phyloP scores from a whole-genome alignment of 768 basidiomycete genomes.

The Pisolithus sp. region DNA sequence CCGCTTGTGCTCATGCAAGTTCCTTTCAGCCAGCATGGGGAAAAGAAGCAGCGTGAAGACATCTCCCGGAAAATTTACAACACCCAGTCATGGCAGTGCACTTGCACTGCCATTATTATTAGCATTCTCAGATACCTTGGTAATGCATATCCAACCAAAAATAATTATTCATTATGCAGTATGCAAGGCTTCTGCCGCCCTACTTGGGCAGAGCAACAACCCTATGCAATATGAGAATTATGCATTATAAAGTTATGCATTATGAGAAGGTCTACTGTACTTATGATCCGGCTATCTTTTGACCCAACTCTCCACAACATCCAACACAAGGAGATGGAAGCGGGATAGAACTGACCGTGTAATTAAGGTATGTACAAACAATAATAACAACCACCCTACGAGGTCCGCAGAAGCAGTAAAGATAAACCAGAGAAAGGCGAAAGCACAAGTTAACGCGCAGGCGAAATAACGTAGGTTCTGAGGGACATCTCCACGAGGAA shows the following conservation, averaged over 20 bases:
- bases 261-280: constrained; percentile 2
- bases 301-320: too few species aligned
- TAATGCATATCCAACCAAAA: constrained; percentile 1
- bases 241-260: neutral
- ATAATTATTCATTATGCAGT: constrained; percentile 2
- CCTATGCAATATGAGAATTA: neutral
- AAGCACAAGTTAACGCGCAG: too few species aligned
- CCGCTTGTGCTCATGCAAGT: neutral
- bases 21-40: neutral
- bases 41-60: neutral
- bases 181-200: neutral
- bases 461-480: too few species aligned
- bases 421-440: too few species aligned
- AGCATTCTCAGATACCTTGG: neutral
- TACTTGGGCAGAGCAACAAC: neutral
- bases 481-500: too few species aligned
- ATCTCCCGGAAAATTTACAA: neutral
- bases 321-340: too few species aligned
- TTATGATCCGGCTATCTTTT: too few species aligned
- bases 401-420: too few species aligned
- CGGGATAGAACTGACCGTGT: too few species aligned
- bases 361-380: too few species aligned
- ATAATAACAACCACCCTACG: too few species aligned
- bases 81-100: neutral
- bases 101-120: neutral